These are phyloP conservation scores for Globisporangium spinosum DNA, from an alignment of 352 stramenopile genomes.

Conservation along the genomic window DNA sequence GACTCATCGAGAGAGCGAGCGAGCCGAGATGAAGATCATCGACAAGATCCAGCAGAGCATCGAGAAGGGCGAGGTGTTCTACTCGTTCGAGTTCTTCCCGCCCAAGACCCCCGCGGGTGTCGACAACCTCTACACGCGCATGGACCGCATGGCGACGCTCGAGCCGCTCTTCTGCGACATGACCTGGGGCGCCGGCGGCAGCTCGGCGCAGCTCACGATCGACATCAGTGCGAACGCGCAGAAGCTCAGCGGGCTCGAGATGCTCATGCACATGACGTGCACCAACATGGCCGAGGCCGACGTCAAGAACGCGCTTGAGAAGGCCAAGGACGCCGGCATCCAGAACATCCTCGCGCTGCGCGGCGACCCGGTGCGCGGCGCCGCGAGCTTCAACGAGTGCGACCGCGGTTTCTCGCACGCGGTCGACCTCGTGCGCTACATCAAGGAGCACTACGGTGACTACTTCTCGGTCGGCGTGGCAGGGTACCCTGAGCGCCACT, in stretches of 20 bases:
- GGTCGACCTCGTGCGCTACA: conserved; percentile 96
- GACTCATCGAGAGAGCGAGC: not conserved
- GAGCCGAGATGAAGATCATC: conserved; percentile 75
- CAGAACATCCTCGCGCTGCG: conserved; percentile 98
- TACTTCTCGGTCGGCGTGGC: conserved; percentile 97
- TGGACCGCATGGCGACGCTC: conserved; percentile 94
- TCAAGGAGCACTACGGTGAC: conserved; percentile 92
- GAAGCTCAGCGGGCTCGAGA: conserved; percentile 89
- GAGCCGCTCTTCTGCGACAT: conserved; percentile 98
- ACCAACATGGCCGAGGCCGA: conserved; percentile 97
- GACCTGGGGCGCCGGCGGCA: conserved; percentile 98
- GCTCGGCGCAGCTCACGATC: conserved; percentile 94
- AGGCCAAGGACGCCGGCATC: conserved; percentile 92
- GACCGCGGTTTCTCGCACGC: conserved; percentile 93
- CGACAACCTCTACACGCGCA: conserved; percentile 96
- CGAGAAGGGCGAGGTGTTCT: conserved; percentile 84
- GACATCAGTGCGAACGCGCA: conserved; percentile 92
- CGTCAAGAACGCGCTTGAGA: conserved; percentile 91
- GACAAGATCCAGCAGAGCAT: conserved; percentile 87
- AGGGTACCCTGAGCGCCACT: conserved; percentile 97
- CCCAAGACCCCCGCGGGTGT: conserved; percentile 95
- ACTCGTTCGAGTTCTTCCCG: conserved; percentile 99
- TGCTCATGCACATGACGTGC: conserved; percentile 96
- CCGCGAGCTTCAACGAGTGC: conserved; percentile 86
- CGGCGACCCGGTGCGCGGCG: conserved; percentile 92